phyloP scores from a whole-genome alignment of 352 stramenopile species.

The Phytopythium litorale region DNA sequence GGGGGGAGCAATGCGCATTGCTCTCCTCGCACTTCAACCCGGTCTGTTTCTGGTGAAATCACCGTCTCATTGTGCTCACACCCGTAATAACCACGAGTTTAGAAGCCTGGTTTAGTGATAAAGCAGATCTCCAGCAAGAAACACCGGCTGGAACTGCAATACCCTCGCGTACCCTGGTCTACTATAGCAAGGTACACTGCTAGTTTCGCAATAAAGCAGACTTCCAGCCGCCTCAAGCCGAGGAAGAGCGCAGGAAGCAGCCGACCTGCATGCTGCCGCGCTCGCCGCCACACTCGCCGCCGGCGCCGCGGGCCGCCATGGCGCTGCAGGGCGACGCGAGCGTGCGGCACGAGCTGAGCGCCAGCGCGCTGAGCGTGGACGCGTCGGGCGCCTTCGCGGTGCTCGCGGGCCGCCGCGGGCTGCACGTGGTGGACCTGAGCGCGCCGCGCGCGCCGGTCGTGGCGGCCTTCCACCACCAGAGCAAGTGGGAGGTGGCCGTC shows the following conservation, averaged over 20 bases:
- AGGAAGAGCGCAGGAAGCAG: background rate
- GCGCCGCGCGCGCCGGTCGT: conserved; percentile 43
- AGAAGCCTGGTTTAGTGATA: too few relatives aligned
- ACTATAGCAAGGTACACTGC: background rate
- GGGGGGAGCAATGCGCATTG: background rate
- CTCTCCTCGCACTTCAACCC: background rate
- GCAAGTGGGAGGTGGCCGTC: conserved; percentile 75
- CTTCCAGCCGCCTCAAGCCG: background rate
- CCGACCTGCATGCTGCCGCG: conserved; percentile 1
- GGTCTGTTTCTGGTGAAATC: background rate
- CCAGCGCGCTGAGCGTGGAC: conserved; percentile 67
- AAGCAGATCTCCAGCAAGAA: too few relatives aligned
- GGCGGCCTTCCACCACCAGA: conserved; percentile 72
- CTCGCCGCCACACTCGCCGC: conserved; percentile 1
- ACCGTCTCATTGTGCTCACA: too few relatives aligned
- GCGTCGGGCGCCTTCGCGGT: conserved; percentile 63
- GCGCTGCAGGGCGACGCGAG: conserved; percentile 52
- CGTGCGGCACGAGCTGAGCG: conserved; percentile 62
- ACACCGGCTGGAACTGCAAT: background rate
- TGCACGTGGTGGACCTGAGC: conserved; percentile 74
- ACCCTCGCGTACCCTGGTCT: background rate
- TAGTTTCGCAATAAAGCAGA: background rate
- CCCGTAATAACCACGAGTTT: too few relatives aligned
- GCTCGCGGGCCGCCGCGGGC: conserved; percentile 57
- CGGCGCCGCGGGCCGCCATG: conserved; percentile 10